These are phyloP conservation scores for Candida schatavii DNA, from an alignment of 805 yeast species.

Conservation along the genomic window DNA sequence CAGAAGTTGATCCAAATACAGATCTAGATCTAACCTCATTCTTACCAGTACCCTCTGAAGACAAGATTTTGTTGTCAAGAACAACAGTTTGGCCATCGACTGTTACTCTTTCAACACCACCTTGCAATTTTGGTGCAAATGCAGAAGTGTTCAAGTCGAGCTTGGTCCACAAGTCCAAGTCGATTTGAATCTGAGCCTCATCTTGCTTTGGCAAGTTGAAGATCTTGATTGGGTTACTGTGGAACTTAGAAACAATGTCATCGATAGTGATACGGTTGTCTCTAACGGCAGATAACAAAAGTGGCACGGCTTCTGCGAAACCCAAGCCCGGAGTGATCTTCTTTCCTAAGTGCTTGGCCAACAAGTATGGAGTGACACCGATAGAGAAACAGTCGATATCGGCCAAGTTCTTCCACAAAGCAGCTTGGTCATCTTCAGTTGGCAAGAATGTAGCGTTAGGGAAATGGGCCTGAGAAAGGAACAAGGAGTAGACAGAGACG, in stretches of 20 bases:
- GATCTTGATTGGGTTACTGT: slow-evolving; percentile 77
- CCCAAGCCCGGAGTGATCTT: slow-evolving; percentile 71
- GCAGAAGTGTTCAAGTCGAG: slow-evolving; percentile 49
- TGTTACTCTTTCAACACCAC: slow-evolving; percentile 87
- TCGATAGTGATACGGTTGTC: slow-evolving; percentile 68
- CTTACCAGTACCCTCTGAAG: slow-evolving; percentile 59
- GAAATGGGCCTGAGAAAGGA: slow-evolving; percentile 69
- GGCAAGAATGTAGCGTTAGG: slow-evolving; percentile 75
- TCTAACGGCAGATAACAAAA: slow-evolving; percentile 75
- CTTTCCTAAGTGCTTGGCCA: slow-evolving; percentile 65
- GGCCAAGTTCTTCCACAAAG: slow-evolving; percentile 73
- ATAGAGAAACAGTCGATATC: slow-evolving; percentile 83
- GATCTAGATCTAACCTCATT: slow-evolving; percentile 43
- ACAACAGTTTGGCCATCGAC: slow-evolving; percentile 76
- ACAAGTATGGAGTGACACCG: slow-evolving; percentile 71
- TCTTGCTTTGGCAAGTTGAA: slow-evolving; percentile 82
- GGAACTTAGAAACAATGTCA: slow-evolving; percentile 70
- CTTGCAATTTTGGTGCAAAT: slow-evolving; percentile 50
- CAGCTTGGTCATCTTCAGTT: slow-evolving; percentile 72
- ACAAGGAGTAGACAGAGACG: slow-evolving; percentile 76
- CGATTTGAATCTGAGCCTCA: slow-evolving; percentile 69
- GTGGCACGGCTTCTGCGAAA: slow-evolving; percentile 75
- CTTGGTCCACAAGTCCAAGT: slow-evolving; percentile 52
- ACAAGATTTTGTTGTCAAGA: slow-evolving; percentile 75
- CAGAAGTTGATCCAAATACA: slow-evolving; percentile 29